phyloP scores from a whole-genome alignment of 2,329 filamentous ascomycete genomes.

The Teratosphaeria nubilosa region DNA sequence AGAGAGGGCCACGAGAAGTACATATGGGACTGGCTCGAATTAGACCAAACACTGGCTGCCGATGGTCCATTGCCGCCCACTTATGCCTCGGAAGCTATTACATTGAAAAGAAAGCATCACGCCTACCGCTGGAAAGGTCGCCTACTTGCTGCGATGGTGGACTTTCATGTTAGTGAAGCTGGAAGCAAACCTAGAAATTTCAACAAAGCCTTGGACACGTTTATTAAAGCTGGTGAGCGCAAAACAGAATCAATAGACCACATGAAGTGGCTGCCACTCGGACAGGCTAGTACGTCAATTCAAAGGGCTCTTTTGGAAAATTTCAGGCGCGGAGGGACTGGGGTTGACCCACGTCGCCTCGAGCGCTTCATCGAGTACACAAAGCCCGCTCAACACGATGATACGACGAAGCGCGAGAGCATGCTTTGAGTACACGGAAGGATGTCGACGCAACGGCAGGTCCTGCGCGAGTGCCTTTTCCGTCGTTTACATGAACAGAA shows the following conservation, averaged over 20 bases:
- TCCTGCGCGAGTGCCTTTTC: background rate
- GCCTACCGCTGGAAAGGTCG: slow-evolving; percentile 14
- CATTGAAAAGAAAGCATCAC: background rate
- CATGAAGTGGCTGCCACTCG: background rate
- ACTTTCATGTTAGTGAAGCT: slow-evolving; percentile 2
- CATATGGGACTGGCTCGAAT: slow-evolving; percentile 21
- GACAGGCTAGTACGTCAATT: background rate
- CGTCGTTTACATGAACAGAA: background rate
- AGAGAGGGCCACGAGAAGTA: slow-evolving; percentile 18
- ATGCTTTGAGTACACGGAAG: background rate
- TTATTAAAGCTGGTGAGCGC: slow-evolving; percentile 6
- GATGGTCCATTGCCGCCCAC: background rate
- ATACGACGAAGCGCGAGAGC: too few species aligned
- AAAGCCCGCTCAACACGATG: too few species aligned
- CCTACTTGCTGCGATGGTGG: slow-evolving; percentile 9
- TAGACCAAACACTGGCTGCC: slow-evolving; percentile 6
- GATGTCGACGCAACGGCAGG: background rate
- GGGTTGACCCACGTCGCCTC: background rate
- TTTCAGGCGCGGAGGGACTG: too few species aligned
- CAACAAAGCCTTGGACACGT: slow-evolving; percentile 9
- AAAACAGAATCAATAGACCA: background rate
- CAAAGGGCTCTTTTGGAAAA: too few species aligned
- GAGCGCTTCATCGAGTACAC: background rate
- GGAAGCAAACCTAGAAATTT: background rate
- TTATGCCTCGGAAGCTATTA: background rate